Conservation (phyloP, 2,329 filamentous ascomycete species). For the Metarhizium anisopliae region DNA sequence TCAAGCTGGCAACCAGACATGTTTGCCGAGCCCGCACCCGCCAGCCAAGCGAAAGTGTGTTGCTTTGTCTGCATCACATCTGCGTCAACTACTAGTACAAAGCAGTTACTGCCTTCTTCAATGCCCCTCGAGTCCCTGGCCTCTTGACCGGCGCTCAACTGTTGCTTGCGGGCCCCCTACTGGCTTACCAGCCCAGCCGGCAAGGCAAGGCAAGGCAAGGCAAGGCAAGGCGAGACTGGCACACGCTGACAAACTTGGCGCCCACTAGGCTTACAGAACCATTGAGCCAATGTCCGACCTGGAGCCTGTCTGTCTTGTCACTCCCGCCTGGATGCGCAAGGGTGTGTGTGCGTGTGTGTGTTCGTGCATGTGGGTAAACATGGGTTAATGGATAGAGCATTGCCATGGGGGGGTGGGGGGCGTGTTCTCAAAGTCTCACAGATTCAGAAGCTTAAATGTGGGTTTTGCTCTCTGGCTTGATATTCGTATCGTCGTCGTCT, state of each 20-base stretch:
- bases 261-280: background rate
- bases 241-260: background rate
- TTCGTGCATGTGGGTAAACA: background rate
- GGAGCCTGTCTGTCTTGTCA: background rate
- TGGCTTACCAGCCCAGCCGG: background rate
- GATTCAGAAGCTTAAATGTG: background rate
- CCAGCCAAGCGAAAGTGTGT: background rate
- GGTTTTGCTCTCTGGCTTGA: background rate
- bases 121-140: too few species aligned
- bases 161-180: background rate
- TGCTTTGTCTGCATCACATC: background rate
- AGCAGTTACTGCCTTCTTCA: too few species aligned
- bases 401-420: background rate
- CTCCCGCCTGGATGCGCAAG: background rate
- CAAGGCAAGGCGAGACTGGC: background rate
- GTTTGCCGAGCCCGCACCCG: background rate
- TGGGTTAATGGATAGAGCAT: background rate
- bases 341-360: background rate
- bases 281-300: background rate
- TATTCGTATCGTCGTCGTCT: background rate
- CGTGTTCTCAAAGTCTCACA: background rate
- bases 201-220: background rate
- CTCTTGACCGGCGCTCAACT: background rate
- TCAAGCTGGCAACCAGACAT: background rate
- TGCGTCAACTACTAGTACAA: background rate